Evolutionary conservation across 495 filamentous ascomycete genomes (phyloP).

Genomic region (Pyrenula aspistea): DNA sequence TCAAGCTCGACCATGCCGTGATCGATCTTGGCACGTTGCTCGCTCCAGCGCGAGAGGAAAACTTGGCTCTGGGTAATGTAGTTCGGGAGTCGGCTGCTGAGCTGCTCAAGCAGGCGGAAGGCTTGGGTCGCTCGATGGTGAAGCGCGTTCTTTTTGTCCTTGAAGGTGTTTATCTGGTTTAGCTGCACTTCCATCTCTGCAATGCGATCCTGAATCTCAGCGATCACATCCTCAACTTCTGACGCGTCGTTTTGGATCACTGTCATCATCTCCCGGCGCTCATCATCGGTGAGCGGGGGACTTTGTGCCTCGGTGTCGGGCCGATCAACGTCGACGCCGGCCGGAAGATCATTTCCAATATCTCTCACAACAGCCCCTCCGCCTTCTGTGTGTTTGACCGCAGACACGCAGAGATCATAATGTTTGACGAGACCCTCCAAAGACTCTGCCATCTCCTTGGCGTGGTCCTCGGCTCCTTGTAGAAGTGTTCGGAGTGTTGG

Average conservation of each 20-base stretch:
- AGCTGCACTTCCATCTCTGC: conserved; percentile 57
- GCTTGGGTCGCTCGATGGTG: conserved; percentile 46
- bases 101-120: conserved; percentile 50
- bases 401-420: conserved; percentile 89
- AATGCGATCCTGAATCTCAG: conserved; percentile 66
- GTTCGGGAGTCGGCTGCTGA: conserved; percentile 38
- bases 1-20: conserved; percentile 61
- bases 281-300: conserved; percentile 60
- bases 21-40: conserved; percentile 56
- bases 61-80: conserved; percentile 60
- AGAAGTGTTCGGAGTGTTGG: conserved; percentile 52
- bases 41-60: conserved; percentile 64
- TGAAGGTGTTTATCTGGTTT: conserved; percentile 6
- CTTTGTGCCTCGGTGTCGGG: conserved; percentile 43
- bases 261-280: conserved; percentile 70
- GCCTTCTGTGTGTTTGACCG: conserved; percentile 86
- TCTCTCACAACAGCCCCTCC: conserved; percentile 54
- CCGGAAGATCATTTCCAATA: conserved; percentile 47
- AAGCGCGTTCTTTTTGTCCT: conserved; percentile 43
- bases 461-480: conserved; percentile 47
- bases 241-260: conserved; percentile 74
- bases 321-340: conserved; percentile 47
- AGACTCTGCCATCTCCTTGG: conserved; percentile 70
- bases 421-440: conserved; percentile 78
- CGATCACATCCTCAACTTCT: conserved; percentile 82